Base-by-base conservation (phyloP, 768 basidiomycete species). In the Erythrobasidium yunnanense region DNA sequence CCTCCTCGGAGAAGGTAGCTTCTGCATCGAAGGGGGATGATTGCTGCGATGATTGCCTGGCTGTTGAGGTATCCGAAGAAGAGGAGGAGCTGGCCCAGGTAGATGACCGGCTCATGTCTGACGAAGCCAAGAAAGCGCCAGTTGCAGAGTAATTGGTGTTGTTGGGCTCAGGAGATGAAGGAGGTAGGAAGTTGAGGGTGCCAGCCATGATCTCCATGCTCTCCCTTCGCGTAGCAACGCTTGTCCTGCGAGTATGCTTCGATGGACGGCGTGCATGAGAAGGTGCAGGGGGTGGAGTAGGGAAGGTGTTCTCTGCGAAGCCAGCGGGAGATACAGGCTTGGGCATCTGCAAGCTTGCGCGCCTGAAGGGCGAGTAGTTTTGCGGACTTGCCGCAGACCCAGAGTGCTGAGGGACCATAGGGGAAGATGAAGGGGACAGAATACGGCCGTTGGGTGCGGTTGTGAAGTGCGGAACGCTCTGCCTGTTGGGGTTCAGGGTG, bases 131-230 rank as follows among this genome's bases (percentile, higher is more conserved):
- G n/a, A n/a, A n/a, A n/a, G n/a, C n/a, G n/a, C n/a, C n/a, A n/a
- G n/a, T n/a, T n/a, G n/a, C n/a, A n/a, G n/a, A n/a, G n/a, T n/a
- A n/a, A n/a, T 8, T 6, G 4, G 29, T 8, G 32, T 65, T 30
- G 13, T 23, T 18, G 2, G 67, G 65, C 46, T 68, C 56, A 22
- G 60, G 49, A 23, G 67, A 68, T 25, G 33, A 25, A n/a, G 60
- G 23, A 34, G 30, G 30, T n/a, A 42, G 34, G 42, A 63, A 68
- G 46, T 32, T 22, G 62, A 56, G 25, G 4, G 58, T 18, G 13
- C 88, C 82, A 27, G 88, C 88, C 87, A 93, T 91, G 73, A 93
- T 79, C 72, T 92, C 90, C 18, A 88, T 86, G 20, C 88, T 90
- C 78, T 93, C 90, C 70, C 81, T 82, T 68, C 89, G 85, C 42